These are phyloP conservation scores for Xylariaceae sp. DNA, from an alignment of 2,329 filamentous ascomycete species.

Conservation along the genomic window DNA sequence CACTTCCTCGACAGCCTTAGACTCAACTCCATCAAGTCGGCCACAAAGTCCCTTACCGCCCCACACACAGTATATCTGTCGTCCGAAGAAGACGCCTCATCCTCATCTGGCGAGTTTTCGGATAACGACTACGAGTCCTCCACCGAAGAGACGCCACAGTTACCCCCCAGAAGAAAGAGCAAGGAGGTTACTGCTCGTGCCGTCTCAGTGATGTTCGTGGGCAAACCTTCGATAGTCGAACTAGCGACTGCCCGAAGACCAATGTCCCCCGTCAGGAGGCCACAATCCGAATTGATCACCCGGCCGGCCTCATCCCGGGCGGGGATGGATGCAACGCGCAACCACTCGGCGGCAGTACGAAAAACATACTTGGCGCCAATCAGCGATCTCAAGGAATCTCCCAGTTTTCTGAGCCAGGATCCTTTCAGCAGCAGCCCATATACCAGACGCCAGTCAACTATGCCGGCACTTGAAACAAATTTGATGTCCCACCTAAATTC, in stretches of 20 bases:
- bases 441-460: conserved; percentile 26
- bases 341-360: conserved; percentile 32
- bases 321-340: conserved; percentile 23
- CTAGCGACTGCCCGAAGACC: conserved; percentile 40
- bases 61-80: conserved; percentile 59
- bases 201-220: conserved; percentile 54
- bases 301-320: conserved; percentile 24
- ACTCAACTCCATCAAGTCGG: conserved; percentile 31
- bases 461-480: conserved; percentile 19
- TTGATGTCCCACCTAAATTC: conserved; percentile 27
- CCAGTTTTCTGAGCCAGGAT: conserved; percentile 49
- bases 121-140: conserved; percentile 48
- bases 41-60: conserved; percentile 34
- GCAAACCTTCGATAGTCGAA: conserved; percentile 54
- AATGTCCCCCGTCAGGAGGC: conserved; percentile 37
- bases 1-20: conserved; percentile 39
- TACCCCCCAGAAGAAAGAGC: conserved; percentile 33
- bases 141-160: conserved; percentile 32
- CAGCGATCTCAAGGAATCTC: conserved; percentile 34
- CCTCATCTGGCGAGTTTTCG: conserved; percentile 55
- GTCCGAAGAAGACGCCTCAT: conserved; percentile 60
- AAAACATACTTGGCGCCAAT: conserved; percentile 38
- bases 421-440: conserved; percentile 43
- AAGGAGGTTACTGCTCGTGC: conserved; percentile 53
- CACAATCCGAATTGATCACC: conserved; percentile 23